Conservation (phyloP, 75 land plant genomes). For the Gnetum montanum region DNA sequence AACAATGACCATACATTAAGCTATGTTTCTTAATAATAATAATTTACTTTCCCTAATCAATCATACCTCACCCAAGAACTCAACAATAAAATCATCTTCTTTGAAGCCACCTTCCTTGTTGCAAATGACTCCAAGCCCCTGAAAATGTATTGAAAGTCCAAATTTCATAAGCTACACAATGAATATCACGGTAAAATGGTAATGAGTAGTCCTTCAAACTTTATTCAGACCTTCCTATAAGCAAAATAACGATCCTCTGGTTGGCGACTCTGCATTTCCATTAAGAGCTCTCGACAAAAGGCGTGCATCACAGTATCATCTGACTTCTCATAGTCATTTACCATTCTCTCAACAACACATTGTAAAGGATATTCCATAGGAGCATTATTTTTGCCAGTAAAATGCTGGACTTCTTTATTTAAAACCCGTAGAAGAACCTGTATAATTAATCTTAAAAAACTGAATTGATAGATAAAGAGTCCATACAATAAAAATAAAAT, state of each 20-base stretch:
- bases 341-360: constrained; percentile 65
- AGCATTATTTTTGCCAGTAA: constrained; percentile 81
- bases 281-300: constrained; percentile 47
- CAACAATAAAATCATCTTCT: constrained; percentile 93
- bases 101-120: constrained; percentile 82
- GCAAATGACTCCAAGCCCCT: constrained; percentile 99
- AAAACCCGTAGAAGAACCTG: constrained; percentile 55
- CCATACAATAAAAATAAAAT: too few species aligned
- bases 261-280: constrained; percentile 53
- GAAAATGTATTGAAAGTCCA: constrained; percentile 7
- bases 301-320: constrained; percentile 23
- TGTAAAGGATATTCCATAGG: constrained; percentile 79
- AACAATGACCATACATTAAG: too few species aligned
- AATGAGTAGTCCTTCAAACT: neutral
- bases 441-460: neutral
- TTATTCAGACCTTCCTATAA: constrained; percentile 74
- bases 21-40: too few species aligned
- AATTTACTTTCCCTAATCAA: too few species aligned
- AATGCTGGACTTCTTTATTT: constrained; percentile 75
- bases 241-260: constrained; percentile 89
- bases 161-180: neutral
- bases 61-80: constrained; percentile 95
- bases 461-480: neutral
- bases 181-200: neutral
- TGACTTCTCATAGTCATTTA: constrained; percentile 29